Evolutionary conservation across 108 stramenopile species (phyloP).

Genomic region (Cyclotella distinguenda): DNA sequence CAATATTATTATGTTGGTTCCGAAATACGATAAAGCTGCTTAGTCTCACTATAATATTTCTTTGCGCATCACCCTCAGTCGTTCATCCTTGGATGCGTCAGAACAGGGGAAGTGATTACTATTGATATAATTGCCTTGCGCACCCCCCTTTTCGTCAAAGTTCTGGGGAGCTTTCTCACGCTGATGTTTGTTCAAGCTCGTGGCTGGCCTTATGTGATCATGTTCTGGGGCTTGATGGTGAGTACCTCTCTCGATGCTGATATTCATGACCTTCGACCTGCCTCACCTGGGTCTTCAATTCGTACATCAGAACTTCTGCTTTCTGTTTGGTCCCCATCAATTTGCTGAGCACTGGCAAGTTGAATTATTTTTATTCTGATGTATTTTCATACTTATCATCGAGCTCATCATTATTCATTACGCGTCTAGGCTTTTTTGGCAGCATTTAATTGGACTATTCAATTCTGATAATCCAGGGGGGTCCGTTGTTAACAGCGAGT

Average conservation of each 20-base stretch:
- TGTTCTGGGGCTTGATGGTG: constrained; percentile 42
- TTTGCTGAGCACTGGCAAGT: constrained; percentile 11
- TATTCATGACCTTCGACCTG: no score
- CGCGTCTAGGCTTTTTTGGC: constrained; percentile 63
- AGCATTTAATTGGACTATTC: constrained; percentile 42
- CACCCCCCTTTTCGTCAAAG: constrained; percentile 38
- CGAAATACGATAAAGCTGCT: no score
- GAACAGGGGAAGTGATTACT: constrained; percentile 39
- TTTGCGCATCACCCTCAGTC: not conserved
- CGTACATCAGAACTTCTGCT: constrained; percentile 29
- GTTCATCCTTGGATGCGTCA: constrained; percentile 27
- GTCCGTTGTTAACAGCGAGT: constrained; percentile 10
- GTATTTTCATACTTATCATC: not conserved
- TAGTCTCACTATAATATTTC: not conserved
- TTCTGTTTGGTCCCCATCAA: constrained; percentile 37
- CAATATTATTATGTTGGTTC: no score
- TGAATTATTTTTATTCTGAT: not conserved
- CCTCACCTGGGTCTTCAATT: no score
- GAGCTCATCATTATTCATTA: constrained; percentile 19
- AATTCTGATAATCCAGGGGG: constrained; percentile 54
- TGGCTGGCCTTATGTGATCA: constrained; percentile 51
- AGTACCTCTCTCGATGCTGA: no score
- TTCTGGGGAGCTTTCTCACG: constrained; percentile 52
- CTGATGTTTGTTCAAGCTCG: constrained; percentile 59
- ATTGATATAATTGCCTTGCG: constrained; percentile 55